Evolutionary conservation across 1,139 yeast genomes (phyloP), one percentile per base, ranked within the genome.

Genomic region (Fermentozyma sake): DNA sequence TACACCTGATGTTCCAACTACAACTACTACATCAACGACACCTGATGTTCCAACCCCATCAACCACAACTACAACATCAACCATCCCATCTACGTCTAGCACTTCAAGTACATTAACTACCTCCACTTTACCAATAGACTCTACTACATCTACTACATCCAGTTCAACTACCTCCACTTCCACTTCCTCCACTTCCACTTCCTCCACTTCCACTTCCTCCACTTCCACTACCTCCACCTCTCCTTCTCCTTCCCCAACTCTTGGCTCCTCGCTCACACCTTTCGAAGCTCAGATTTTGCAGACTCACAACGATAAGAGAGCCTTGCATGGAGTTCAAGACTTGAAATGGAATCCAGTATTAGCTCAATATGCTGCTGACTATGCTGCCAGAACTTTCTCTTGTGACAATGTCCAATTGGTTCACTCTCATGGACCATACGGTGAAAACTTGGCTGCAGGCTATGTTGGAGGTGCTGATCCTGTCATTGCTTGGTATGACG

Each of bases 401-500:
- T 76, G 83, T 53, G 61, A 72, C 32, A 69, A 72, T 33, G 79
- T 77, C 35, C 48, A 68, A 45, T 55, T 70, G 41, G 45, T 62
- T 26, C 83, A 69, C 52, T 60, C 76, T 26, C 52, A 61, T 20
- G 75, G 76, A 11, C 62, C 64, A 12, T 72, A 70, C 46, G 82
- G 82, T 50, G 82, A 76, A 49, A 76, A 76, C 55, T 62, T 76
- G 45, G 79, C 80, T 20, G 63, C 69, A 20, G 77, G 77, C 32
- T 65, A 64, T 41, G 35, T 50, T 17, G 68, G 72, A 8, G 66
- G 71, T 7, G 62, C 52, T 17, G 39, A 68, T 18, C 76, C 77
- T 3, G 79, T 77, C 22, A 76, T 73, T 36, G 75, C 79, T 18
- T 79, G 86, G 86, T 78, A 79, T 52, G 54, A 61, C 37, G 86